Conservation (phyloP, 2,329 filamentous ascomycete species). For the Botrytis sinoallii region DNA sequence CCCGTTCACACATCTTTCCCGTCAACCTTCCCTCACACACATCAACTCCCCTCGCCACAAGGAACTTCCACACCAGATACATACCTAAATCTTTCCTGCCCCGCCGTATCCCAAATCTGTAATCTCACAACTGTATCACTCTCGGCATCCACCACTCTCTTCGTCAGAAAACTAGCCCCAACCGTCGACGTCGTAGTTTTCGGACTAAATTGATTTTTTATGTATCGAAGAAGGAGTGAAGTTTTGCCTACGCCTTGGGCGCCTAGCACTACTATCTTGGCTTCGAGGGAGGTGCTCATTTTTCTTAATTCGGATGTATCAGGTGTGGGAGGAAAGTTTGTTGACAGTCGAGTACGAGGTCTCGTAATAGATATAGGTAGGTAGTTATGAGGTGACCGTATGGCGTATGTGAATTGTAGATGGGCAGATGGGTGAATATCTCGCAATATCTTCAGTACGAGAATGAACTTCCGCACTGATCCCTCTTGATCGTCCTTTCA, state of each 20-base stretch:
- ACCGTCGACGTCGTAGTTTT: conserved; percentile 58
- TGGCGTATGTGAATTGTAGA: neutral
- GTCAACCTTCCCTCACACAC: neutral
- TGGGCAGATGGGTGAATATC: neutral
- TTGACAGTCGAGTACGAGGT: neutral
- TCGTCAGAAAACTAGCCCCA: conserved; percentile 76
- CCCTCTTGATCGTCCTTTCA: neutral
- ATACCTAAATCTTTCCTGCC: conserved; percentile 84
- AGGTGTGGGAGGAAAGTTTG: neutral
- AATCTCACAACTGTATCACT: conserved; percentile 84
- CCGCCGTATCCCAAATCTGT: conserved; percentile 95
- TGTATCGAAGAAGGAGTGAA: conserved; percentile 69
- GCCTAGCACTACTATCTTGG: conserved; percentile 80
- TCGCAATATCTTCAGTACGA: neutral
- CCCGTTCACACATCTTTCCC: neutral
- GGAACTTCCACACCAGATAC: neutral
- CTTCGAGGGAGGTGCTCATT: conserved; percentile 56
- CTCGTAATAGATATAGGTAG: neutral
- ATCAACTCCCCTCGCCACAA: neutral
- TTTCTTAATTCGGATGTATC: neutral
- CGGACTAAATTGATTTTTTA: conserved; percentile 37
- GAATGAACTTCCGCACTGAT: neutral
- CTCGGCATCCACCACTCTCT: conserved; percentile 77
- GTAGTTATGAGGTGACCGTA: neutral
- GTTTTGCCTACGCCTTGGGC: conserved; percentile 79